phyloP scores from a whole-genome alignment of 768 basidiomycete species.

The Suillus plorans region DNA sequence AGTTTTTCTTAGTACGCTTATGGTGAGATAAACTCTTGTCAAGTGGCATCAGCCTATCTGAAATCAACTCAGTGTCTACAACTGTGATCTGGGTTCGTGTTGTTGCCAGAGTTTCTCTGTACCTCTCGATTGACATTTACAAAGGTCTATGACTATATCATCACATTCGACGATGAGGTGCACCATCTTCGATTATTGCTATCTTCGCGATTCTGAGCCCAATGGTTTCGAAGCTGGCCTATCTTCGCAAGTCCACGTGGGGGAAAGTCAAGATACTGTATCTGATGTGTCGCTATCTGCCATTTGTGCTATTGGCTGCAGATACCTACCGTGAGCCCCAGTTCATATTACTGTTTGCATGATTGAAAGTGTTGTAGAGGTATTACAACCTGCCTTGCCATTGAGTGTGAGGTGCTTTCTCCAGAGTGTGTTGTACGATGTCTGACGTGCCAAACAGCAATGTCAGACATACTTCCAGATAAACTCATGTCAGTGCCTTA shows the following conservation, averaged over 20 bases:
- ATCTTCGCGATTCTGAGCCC: neutral
- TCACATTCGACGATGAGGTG: slow-evolving; percentile 1
- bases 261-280: slow-evolving; percentile 1
- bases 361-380: neutral
- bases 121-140: neutral
- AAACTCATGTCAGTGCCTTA: slow-evolving; percentile 5
- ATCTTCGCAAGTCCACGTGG: neutral
- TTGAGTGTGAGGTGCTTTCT: neutral
- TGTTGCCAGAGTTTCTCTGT: neutral
- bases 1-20: neutral
- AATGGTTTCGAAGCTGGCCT: neutral
- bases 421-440: neutral
- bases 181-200: neutral
- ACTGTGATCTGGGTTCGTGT: slow-evolving; percentile 1
- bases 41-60: neutral
- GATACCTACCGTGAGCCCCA: slow-evolving; percentile 5
- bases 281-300: slow-evolving; percentile 2
- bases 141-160: slow-evolving; percentile 7
- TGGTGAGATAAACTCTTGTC: neutral
- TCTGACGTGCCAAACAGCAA: neutral
- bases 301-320: neutral
- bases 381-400: neutral
- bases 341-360: neutral
- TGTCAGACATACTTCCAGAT: neutral
- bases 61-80: slow-evolving; percentile 1